Conservation (phyloP, 352 stramenopile genomes). For the Phytopythium mirpurense region DNA sequence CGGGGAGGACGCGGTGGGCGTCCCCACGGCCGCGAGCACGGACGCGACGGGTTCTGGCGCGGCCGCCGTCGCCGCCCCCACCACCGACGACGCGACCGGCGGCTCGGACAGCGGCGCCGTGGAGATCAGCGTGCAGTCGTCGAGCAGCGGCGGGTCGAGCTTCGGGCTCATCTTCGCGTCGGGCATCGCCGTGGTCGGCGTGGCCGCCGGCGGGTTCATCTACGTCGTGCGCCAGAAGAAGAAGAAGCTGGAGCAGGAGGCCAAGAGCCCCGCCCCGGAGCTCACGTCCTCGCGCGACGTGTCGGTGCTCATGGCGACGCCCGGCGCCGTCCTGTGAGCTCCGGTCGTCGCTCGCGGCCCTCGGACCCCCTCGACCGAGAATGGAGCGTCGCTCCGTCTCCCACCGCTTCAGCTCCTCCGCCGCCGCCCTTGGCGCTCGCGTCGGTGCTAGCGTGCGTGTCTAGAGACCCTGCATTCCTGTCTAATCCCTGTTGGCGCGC, state of each 20-base stretch:
- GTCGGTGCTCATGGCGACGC: slow-evolving; percentile 32
- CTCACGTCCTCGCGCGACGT: slow-evolving; percentile 22
- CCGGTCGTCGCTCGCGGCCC: neutral
- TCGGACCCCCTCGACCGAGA: neutral
- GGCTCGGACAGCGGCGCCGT: slow-evolving; percentile 14
- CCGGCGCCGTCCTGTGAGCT: slow-evolving; percentile 14
- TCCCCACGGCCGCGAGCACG: slow-evolving; percentile 11
- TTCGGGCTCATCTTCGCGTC: slow-evolving; percentile 29
- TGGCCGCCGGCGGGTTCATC: slow-evolving; percentile 37
- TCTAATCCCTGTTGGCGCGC: slow-evolving; percentile 2
- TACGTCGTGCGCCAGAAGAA: slow-evolving; percentile 51
- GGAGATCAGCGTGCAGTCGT: slow-evolving; percentile 49
- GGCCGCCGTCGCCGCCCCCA: slow-evolving; percentile 13
- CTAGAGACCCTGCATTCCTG: neutral
- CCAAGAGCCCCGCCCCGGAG: slow-evolving; percentile 31
- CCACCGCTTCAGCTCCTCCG: neutral
- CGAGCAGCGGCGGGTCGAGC: slow-evolving; percentile 14
- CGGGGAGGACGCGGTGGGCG: slow-evolving; percentile 13
- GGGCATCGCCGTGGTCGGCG: slow-evolving; percentile 24
- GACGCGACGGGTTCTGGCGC: slow-evolving; percentile 4
- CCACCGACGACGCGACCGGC: slow-evolving; percentile 7
- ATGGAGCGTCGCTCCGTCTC: neutral
- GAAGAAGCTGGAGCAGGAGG: slow-evolving; percentile 29
- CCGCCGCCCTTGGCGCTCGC: too few relatives aligned
- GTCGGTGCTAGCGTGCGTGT: neutral